These are phyloP conservation scores for Globisporangium iwayamae DNA, from an alignment of 352 stramenopile species.

Conservation along the genomic window DNA sequence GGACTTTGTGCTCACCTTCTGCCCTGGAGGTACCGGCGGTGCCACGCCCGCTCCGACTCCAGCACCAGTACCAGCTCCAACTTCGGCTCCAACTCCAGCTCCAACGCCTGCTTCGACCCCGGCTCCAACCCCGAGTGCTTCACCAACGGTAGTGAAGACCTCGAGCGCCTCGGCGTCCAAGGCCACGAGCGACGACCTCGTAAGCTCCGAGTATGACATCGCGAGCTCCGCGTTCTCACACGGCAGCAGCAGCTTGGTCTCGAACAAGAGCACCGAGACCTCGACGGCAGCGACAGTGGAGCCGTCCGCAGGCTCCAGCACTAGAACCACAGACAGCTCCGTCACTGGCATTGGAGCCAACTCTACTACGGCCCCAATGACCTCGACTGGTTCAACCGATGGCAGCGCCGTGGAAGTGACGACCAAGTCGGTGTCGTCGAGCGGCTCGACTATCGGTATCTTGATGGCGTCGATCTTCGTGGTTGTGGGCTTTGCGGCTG, in stretches of 20 bases:
- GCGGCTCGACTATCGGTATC: conserved; percentile 13
- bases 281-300: conserved; percentile 19
- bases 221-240: conserved; percentile 1
- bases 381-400: conserved; percentile 14
- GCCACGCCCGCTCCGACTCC: conserved; percentile 18
- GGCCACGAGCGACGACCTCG: not conserved
- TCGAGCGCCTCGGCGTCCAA: conserved; percentile 13
- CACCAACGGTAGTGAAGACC: conserved; percentile 23
- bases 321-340: not conserved
- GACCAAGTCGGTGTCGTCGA: conserved; percentile 37
- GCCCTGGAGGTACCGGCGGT: conserved; percentile 38
- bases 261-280: not conserved
- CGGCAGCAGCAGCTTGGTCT: not conserved
- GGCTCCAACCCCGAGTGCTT: conserved; percentile 12
- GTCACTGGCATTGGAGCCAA: not conserved
- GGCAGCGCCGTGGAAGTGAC: conserved; percentile 31
- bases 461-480: conserved; percentile 18
- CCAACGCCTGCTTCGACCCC: conserved; percentile 19
- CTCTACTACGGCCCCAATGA: conserved; percentile 11
- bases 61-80: conserved; percentile 18
- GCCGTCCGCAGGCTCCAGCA: conserved; percentile 14
- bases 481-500: conserved; percentile 24
- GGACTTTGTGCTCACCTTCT: conserved; percentile 67
- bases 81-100: conserved; percentile 20
- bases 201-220: conserved; percentile 1